Base-by-base conservation (phyloP, 2,329 filamentous ascomycete species). In the Dryadomyces sulphureus region DNA sequence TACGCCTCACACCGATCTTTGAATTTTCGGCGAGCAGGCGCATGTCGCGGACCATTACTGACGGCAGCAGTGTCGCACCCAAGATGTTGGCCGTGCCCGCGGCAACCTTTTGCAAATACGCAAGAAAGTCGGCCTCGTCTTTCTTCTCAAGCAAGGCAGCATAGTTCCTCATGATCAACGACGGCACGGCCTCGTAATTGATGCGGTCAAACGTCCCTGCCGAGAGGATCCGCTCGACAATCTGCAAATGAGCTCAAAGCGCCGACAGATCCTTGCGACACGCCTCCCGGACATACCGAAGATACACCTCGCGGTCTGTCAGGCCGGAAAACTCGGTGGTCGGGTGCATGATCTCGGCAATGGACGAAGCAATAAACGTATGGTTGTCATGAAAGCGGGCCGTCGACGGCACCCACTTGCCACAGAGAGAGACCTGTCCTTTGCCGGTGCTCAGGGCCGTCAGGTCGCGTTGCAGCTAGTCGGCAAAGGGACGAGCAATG, bases 341-440 rank as follows among this genome's bases (percentile, higher is more conserved):
- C 0, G 70, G 66, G 49, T 70, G 65, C 8, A 78, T 53, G 12
- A 72, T 60, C 57, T 79, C 75, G 5, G 75, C 69, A 46, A 79
- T 77, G 12, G 70, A 67, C 40, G 69, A 72, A 27, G 70, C 64
- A 49, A 79, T 65, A 51, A 70, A 69, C 2, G 75, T 79, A 50
- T 76, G 68, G 50, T 69, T 68, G 56, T 79, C 76, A 52, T 78
- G 74, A 51, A 74, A 73, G 34, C 62, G 65, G 30, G 67, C 66
- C 17, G 69, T 64, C 0, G 69, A 68, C 1, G 76, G 76, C 1
- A 74, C 72, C 76, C 75, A 79, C 50, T 80, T 80, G 2, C 66
- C 73, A 46, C 72, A 75, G 0, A 79, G 65, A 0, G 72, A 76
- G 45, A 79, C 17, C 5, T 20, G n/a, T 11, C 7, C 4, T 17